Percentiles rank a stretch among this genome's conserved stretches.
phyloP scores from a whole-genome alignment of 2,329 filamentous ascomycete species.

The Zymoseptoria pseudotritici region DNA sequence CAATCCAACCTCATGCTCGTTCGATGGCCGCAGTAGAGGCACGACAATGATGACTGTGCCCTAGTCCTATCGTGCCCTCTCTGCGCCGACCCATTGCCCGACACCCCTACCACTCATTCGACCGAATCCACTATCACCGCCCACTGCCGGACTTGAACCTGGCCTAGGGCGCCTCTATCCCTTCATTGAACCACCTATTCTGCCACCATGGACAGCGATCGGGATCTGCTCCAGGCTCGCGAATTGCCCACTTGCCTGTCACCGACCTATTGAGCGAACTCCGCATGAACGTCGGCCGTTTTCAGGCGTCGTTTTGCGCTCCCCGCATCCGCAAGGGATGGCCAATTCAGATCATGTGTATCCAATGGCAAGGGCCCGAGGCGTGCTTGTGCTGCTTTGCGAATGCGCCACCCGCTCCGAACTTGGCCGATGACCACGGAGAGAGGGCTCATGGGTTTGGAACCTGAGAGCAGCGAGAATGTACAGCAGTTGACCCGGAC shows the following conservation, averaged over 20 bases:
- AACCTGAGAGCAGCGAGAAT: constrained; percentile 11
- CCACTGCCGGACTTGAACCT: not conserved
- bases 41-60: not conserved
- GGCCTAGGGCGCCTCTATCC: not conserved
- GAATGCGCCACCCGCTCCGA: not conserved
- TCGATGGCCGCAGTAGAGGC: not conserved
- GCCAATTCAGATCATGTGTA: constrained; percentile 10
- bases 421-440: constrained; percentile 2
- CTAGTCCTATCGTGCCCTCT: not conserved
- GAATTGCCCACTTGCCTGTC: not conserved
- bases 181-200: not conserved
- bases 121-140: not conserved
- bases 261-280: constrained; percentile 2
- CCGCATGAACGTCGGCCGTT: constrained; percentile 7
- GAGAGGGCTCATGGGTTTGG: constrained; percentile 6
- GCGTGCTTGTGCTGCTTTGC: constrained; percentile 15
- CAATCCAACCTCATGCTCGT: not conserved
- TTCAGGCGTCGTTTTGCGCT: constrained; percentile 3
- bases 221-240: not conserved
- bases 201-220: not conserved
- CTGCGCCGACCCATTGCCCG: not conserved
- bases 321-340: constrained; percentile 12
- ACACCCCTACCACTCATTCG: not conserved
- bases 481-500: not conserved
- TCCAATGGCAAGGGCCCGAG: constrained; percentile 3